Evolutionary conservation across 352 stramenopile genomes (phyloP), one percentile per base, ranked within the genome.

Genomic region (Phytophthora agathidicida): DNA sequence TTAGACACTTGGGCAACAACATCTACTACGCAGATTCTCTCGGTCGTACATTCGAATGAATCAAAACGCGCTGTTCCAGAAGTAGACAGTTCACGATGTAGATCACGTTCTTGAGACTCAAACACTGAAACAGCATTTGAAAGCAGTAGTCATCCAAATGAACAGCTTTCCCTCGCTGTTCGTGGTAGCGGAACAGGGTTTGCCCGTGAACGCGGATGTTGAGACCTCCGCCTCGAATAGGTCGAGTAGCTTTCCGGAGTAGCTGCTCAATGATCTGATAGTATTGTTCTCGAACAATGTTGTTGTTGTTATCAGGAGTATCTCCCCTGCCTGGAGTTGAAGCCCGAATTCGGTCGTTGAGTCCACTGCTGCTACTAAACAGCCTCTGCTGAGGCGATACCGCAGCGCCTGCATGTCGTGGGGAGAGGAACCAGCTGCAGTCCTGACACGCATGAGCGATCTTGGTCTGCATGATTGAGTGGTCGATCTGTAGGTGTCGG

Each of bases 51-150:
- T 72, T 91, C 3, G 82, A 91, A 49, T 95, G 86, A 27, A 95
- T 73, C 55, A 95, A 67, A 13, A 95, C 70, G 7, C 86, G 83
- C 59, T 95, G 86, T 66, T 95, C 86, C 36, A 91, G 71, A 35
- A 95, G 79, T 38, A 95, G 76, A 59, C 80, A 91, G 65, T 91
- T 92, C 51, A 93, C 36, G 27, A 95, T 68, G 58, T 85, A 87
- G 35, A 95, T 45, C n/a, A 95, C 74, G 54, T 90, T 90, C 54
- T 87, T 83, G 36, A 89, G 58, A 41, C 77, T 89, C 35, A 95
- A 71, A 42, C 81, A 91, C 65, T 91, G 78, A 66, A 95, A 95
- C 7, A 95, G 65, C 44, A 89, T 58, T 41, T 86, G 74, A 60
- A 91, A 93, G 63, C 83, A 93, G 42, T 83, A 83, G 69, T 92